Evolutionary conservation across 495 filamentous ascomycete genomes (phyloP).

Genomic region (Talaromyces nanjingensis): DNA sequence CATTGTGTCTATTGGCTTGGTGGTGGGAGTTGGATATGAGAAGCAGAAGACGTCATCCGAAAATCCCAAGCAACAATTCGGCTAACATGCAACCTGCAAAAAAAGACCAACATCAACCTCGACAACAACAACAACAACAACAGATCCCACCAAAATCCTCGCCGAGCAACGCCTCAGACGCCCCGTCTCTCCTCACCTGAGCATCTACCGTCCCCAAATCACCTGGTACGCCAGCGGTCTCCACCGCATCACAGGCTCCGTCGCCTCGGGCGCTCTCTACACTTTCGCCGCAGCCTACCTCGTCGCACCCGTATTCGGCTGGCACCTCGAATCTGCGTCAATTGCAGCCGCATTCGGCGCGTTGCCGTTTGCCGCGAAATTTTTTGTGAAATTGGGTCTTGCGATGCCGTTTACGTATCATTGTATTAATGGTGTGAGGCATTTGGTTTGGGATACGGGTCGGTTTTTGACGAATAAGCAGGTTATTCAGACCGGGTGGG

Average conservation of each 20-base stretch:
- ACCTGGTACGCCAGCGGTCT: slow-evolving; percentile 70
- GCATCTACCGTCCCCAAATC: slow-evolving; percentile 83
- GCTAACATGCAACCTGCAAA: neutral
- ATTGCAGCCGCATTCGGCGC: slow-evolving; percentile 71
- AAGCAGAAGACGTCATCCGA: slow-evolving; percentile 4
- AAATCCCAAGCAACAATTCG: neutral
- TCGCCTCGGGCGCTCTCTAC: slow-evolving; percentile 73
- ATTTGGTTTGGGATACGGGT: slow-evolving; percentile 81
- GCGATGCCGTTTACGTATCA: slow-evolving; percentile 89
- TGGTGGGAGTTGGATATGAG: neutral
- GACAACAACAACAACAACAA: slow-evolving; percentile 42
- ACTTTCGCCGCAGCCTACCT: slow-evolving; percentile 79
- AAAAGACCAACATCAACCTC: slow-evolving; percentile 51
- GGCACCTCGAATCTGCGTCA: slow-evolving; percentile 75
- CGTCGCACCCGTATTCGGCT: slow-evolving; percentile 69
- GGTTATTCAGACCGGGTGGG: slow-evolving; percentile 71
- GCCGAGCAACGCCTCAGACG: slow-evolving; percentile 75
- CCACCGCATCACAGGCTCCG: slow-evolving; percentile 74
- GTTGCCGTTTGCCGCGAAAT: slow-evolving; percentile 62
- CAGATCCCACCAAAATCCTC: slow-evolving; percentile 65
- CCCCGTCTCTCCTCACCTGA: slow-evolving; percentile 81
- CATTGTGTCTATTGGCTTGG: neutral
- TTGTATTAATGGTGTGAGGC: slow-evolving; percentile 76
- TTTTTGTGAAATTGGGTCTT: slow-evolving; percentile 61
- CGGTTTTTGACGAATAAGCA: slow-evolving; percentile 57